Percentiles rank a stretch among this genome's conserved stretches.
Evolutionary conservation across 306 rosid genomes (phyloP).

Genomic region (Biancaea sappan): DNA sequence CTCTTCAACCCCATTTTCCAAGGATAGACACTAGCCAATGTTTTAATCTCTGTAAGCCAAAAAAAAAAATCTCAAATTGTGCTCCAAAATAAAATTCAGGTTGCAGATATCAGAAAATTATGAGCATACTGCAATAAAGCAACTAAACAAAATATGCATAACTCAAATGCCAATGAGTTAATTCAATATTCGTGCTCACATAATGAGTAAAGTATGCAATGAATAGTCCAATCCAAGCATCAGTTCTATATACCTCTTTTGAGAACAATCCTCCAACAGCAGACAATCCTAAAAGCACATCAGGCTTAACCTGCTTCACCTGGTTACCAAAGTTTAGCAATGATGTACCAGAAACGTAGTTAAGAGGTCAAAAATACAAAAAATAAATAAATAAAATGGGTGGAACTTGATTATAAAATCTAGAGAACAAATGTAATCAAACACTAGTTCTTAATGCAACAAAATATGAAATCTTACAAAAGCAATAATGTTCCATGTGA

Average conservation of each 20-base stretch:
- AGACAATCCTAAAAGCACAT: constrained; percentile 97
- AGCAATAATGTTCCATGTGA: not conserved
- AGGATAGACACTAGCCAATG: not conserved
- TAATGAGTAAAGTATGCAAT: not conserved
- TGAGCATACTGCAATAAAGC: not conserved
- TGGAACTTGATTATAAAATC: not conserved
- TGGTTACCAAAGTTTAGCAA: constrained; percentile 45
- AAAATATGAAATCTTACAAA: not conserved
- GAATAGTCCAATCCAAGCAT: constrained; percentile 20
- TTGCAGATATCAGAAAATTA: not conserved
- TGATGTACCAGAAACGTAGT: constrained; percentile 18
- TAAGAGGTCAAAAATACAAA: not conserved
- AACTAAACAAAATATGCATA: not conserved
- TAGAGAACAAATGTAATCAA: not conserved
- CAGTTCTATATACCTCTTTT: constrained; percentile 64
- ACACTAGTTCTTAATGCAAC: not conserved
- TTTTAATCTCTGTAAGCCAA: not conserved
- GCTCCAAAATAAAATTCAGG: not conserved
- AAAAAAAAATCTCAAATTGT: not conserved
- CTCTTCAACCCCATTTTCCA: not conserved
- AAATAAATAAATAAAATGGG: not conserved
- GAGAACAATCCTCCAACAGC: constrained; percentile 99
- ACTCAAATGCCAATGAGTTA: not conserved
- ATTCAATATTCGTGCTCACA: constrained; percentile 2
- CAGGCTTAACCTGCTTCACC: constrained; percentile 96